A percentile compares a stretch with the other conserved stretches of the same genome.
These are phyloP conservation scores for Somion occarium DNA, from an alignment of 1,284 basidiomycete species.

Conservation along the genomic window DNA sequence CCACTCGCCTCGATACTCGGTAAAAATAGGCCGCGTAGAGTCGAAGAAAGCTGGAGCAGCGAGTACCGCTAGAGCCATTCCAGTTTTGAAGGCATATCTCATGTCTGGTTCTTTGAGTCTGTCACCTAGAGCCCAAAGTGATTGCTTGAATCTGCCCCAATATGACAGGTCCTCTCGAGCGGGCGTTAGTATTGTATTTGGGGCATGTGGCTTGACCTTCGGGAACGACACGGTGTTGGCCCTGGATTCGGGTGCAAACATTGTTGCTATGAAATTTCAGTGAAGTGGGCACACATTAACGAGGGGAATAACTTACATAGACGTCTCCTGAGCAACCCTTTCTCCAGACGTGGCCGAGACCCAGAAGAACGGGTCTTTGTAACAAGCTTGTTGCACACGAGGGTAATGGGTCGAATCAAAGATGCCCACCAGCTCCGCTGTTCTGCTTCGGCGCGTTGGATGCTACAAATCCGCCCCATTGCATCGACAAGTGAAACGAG, in stretches of 20 bases:
- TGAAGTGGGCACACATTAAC: slow-evolving; percentile 1
- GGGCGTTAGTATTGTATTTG: slow-evolving; percentile 82
- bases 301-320: slow-evolving; percentile 11
- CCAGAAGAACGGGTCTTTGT: no score
- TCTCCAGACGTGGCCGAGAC: neutral
- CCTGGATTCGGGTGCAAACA: slow-evolving; percentile 54
- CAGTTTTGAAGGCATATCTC: slow-evolving; percentile 88
- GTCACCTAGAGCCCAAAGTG: slow-evolving; percentile 73
- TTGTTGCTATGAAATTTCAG: slow-evolving; percentile 39
- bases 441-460: slow-evolving; percentile 46
- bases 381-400: no score
- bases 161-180: slow-evolving; percentile 50
- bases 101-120: slow-evolving; percentile 71
- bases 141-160: slow-evolving; percentile 59
- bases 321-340: slow-evolving; percentile 6
- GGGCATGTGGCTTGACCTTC: slow-evolving; percentile 75
- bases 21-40: slow-evolving; percentile 70
- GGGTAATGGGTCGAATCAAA: slow-evolving; percentile 13
- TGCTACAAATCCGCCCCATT: slow-evolving; percentile 67
- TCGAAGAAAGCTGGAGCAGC: slow-evolving; percentile 87
- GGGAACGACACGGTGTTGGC: slow-evolving; percentile 66
- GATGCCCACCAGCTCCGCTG: slow-evolving; percentile 38
- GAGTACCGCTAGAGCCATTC: slow-evolving; percentile 74
- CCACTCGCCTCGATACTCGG: slow-evolving; percentile 89
- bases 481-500: slow-evolving; percentile 78